These are phyloP conservation scores for Beauveria bassiana DNA, from an alignment of 2,329 filamentous ascomycete species.

Conservation along the genomic window DNA sequence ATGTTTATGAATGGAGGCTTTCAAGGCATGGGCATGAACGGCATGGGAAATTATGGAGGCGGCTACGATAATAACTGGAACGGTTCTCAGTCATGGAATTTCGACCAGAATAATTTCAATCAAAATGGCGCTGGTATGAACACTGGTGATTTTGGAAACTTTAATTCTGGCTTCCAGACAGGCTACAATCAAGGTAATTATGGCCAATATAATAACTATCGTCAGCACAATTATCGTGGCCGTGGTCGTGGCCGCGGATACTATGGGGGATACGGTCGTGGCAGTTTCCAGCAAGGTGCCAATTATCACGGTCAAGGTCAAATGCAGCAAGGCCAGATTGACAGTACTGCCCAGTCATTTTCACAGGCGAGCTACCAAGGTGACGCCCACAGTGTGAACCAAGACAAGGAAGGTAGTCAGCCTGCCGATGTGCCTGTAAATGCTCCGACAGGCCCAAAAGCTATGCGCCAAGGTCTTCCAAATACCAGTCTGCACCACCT, in stretches of 20 bases:
- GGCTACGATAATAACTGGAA: conserved; percentile 71
- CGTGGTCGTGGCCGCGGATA: conserved; percentile 60
- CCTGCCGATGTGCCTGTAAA: conserved; percentile 40
- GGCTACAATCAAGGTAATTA: conserved; percentile 80
- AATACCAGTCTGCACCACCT: conserved; percentile 69
- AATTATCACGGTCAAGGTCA: conserved; percentile 30
- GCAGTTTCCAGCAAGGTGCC: conserved; percentile 41
- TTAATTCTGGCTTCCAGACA: conserved; percentile 71
- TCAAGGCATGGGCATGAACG: conserved; percentile 68
- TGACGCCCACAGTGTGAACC: conserved; percentile 5
- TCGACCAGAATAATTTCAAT: conserved; percentile 84
- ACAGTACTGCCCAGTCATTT: background rate
- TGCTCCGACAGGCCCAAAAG: conserved; percentile 88
- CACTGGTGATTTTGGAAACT: conserved; percentile 71
- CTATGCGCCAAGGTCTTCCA: conserved; percentile 82
- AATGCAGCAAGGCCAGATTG: conserved; percentile 12
- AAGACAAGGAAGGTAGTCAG: conserved; percentile 6
- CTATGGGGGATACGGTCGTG: conserved; percentile 48
- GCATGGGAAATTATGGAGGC: conserved; percentile 70
- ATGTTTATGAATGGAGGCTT: conserved; percentile 75
- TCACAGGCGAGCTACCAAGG: conserved; percentile 21
- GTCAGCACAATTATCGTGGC: conserved; percentile 55
- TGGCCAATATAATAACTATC: conserved; percentile 76
- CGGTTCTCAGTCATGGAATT: conserved; percentile 75
- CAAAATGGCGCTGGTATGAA: conserved; percentile 76